Evolutionary conservation across 1,139 yeast genomes (phyloP), one percentile per base, ranked within the genome.

Genomic region (Petasospora fabianii): DNA sequence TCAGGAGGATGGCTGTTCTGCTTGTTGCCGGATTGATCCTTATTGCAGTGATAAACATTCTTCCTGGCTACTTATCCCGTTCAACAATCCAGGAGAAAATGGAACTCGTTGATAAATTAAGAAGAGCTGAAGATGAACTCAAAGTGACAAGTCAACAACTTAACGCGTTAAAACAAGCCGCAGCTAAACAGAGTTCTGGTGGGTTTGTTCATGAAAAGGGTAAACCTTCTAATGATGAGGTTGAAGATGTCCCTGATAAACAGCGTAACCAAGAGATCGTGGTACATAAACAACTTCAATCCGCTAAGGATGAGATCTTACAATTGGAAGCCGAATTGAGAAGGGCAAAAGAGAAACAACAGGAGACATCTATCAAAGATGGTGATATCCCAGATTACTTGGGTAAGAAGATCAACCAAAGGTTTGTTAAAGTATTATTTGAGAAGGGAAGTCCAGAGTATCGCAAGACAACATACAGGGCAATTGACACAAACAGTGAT

Each of bases 401-500:
- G 22, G 42, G 40, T 4, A 17, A 11, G 4, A 28, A 28, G 20
- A 34, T 45, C 18, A 45, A 47, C 35, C 10, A 21, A 5, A 32
- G 47, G 19, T 39, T 41, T 27, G 2, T 24, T 6, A 47, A 47
- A 34, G 22, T 27, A 2, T 4, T 14, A 2, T 35, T 17, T 27
- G 6, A 16, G 6, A 43, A 35, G 16, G 30, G 27, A 4, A 15
- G 14, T 0, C 53, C 53, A 9, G 43, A 40, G 17, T 49, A 49
- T 26, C 38, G 41, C 24, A 48, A 43, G 30, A 35, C 38, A 3
- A 40, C 30, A 4, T 48, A 47, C 32, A 26, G 32, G 12, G 39
- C 47, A 7, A 14, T 10, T 2, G 35, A 28, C 8, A 12, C 30
- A 17, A 39, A 47, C 19, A 7, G 46, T 1, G 39, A 35, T 3